A percentile compares a stretch with the other conserved stretches of the same genome.
Evolutionary conservation across 2,329 filamentous ascomycete genomes (phyloP).

Genomic region (Fusarium decemcellulare): DNA sequence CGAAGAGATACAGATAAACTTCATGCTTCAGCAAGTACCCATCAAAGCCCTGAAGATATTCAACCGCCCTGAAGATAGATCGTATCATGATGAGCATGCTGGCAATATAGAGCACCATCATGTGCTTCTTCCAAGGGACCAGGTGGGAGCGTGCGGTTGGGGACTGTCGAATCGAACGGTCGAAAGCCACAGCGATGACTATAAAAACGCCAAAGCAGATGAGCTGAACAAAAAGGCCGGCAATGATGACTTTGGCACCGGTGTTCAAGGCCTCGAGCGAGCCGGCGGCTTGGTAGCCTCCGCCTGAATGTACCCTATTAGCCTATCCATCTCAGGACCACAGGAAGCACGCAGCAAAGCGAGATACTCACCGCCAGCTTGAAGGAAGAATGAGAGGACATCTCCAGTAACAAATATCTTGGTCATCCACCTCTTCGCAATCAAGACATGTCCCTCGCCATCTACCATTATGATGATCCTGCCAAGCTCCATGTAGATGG

Average conservation of each 20-base stretch:
- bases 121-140: slow-evolving; percentile 50
- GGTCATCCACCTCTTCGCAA: slow-evolving; percentile 28
- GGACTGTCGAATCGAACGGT: slow-evolving; percentile 43
- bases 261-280: slow-evolving; percentile 42
- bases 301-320: neutral
- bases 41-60: slow-evolving; percentile 54
- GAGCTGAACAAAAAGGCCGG: slow-evolving; percentile 67
- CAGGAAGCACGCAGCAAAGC: neutral
- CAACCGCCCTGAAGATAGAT: slow-evolving; percentile 56
- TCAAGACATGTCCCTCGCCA: neutral
- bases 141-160: slow-evolving; percentile 12
- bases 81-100: slow-evolving; percentile 56
- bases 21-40: slow-evolving; percentile 52
- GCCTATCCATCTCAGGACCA: too few relatives aligned
- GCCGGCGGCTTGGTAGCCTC: slow-evolving; percentile 44
- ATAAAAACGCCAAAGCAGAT: slow-evolving; percentile 69
- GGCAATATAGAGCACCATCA: slow-evolving; percentile 38
- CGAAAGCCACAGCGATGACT: slow-evolving; percentile 59
- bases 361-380: slow-evolving; percentile 22
- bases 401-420: slow-evolving; percentile 37
- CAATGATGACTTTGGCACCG: slow-evolving; percentile 63
- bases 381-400: slow-evolving; percentile 30
- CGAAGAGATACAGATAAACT: slow-evolving; percentile 52
- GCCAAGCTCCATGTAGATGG: slow-evolving; percentile 14
- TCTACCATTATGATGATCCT: neutral